These are phyloP conservation scores for Tylopilus intermedius DNA, from an alignment of 768 basidiomycete genomes.

Conservation along the genomic window DNA sequence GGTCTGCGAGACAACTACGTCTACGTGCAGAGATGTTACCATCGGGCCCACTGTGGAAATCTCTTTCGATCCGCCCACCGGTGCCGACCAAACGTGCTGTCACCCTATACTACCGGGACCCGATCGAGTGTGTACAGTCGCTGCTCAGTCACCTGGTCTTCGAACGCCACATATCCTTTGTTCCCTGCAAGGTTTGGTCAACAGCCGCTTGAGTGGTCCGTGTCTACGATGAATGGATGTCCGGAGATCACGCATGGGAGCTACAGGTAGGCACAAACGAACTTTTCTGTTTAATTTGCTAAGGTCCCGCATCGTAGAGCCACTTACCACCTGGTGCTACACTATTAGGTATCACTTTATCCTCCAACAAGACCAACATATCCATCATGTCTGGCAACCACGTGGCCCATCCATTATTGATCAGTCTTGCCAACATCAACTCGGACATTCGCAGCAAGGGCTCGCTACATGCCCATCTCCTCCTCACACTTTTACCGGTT, in stretches of 20 bases:
- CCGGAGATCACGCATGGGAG: neutral
- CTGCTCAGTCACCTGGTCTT: conserved; percentile 1
- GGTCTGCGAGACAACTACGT: too few species aligned
- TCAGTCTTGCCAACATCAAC: neutral
- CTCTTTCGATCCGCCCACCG: too few species aligned
- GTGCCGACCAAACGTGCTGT: too few species aligned
- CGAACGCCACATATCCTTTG: neutral
- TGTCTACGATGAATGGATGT: conserved; percentile 1
- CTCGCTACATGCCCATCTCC: too few species aligned
- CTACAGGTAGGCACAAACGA: too few species aligned
- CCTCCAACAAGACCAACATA: neutral
- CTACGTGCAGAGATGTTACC: too few species aligned
- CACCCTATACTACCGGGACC: neutral
- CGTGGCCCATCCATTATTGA: neutral
- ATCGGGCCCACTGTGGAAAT: too few species aligned
- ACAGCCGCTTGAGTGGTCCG: neutral
- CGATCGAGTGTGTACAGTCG: neutral
- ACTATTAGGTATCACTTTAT: neutral
- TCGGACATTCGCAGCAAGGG: too few species aligned
- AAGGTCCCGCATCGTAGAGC: neutral
- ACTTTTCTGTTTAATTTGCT: neutral
- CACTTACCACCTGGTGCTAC: neutral
- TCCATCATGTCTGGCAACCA: neutral
- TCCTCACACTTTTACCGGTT: neutral
- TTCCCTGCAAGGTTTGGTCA: neutral